Conservation (phyloP, 352 stramenopile genomes). For the Pythium aphanidermatum region DNA sequence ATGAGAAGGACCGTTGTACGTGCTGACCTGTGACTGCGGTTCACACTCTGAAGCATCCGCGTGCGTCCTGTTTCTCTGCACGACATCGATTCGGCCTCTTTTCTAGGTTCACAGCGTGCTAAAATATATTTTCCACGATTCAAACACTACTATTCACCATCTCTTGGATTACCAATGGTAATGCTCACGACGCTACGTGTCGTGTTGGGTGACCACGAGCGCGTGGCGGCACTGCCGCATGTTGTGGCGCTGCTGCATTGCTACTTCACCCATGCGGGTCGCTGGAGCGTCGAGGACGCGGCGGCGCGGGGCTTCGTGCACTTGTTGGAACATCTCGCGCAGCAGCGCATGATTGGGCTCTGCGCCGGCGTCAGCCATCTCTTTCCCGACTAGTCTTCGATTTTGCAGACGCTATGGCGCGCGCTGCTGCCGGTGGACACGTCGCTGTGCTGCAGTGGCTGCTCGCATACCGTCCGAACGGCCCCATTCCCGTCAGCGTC, state of each 20-base stretch:
- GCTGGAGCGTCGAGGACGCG: conserved; percentile 35
- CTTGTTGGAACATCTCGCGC: conserved; percentile 29
- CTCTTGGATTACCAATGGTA: no score
- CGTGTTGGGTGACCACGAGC: conserved; percentile 15
- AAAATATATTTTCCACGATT: no score
- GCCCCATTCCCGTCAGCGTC: neutral
- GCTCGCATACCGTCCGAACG: neutral
- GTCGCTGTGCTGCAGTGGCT: conserved; percentile 14
- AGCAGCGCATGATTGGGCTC: conserved; percentile 2
- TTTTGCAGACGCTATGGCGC: conserved; percentile 20
- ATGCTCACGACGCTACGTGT: neutral
- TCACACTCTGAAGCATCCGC: no score
- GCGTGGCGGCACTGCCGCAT: conserved; percentile 19
- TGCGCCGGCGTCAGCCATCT: neutral
- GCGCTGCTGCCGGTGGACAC: conserved; percentile 10
- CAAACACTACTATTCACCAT: no score
- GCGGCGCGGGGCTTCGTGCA: conserved; percentile 32
- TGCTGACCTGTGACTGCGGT: no score
- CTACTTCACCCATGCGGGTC: conserved; percentile 29
- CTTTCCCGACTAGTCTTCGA: conserved; percentile 18
- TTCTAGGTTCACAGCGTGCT: no score
- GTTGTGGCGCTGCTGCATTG: conserved; percentile 29
- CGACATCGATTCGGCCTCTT: no score
- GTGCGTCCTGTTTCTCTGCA: no score
- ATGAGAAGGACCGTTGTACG: no score